Conservation (phyloP, 2,329 filamentous ascomycete genomes). For the Alternaria incomplexa region DNA sequence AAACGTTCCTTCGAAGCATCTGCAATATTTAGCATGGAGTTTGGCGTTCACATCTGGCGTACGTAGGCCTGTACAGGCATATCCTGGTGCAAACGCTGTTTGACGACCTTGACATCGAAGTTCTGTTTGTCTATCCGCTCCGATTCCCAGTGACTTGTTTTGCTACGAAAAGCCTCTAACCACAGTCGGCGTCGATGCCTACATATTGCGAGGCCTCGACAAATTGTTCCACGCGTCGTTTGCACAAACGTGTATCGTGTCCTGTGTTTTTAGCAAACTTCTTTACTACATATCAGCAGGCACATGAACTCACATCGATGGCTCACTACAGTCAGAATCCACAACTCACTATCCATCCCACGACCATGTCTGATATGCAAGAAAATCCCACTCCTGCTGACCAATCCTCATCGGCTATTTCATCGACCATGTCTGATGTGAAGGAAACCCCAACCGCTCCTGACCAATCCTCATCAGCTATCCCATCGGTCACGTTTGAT, state of each 20-base stretch:
- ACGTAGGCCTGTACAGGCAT: neutral
- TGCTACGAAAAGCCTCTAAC: neutral
- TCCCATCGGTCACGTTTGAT: neutral
- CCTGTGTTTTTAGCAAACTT: neutral
- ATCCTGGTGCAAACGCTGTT: neutral
- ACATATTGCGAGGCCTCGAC: neutral
- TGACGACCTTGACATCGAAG: neutral
- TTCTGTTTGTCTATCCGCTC: neutral
- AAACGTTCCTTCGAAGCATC: neutral
- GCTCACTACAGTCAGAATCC: neutral
- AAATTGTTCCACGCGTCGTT: neutral
- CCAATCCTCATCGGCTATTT: neutral
- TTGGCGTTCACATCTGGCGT: conserved; percentile 13
- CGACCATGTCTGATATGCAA: neutral
- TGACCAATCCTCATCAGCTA: neutral
- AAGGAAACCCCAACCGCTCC: neutral
- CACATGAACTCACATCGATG: neutral
- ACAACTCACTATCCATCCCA: neutral
- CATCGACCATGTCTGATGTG: neutral
- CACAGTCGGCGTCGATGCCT: neutral
- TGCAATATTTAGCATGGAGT: conserved; percentile 44
- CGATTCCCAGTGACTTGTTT: neutral
- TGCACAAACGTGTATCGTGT: neutral
- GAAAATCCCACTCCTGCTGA: neutral
- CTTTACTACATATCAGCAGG: neutral